These are phyloP conservation scores for Urtica urens DNA, from an alignment of 306 rosid species.

Conservation along the genomic window DNA sequence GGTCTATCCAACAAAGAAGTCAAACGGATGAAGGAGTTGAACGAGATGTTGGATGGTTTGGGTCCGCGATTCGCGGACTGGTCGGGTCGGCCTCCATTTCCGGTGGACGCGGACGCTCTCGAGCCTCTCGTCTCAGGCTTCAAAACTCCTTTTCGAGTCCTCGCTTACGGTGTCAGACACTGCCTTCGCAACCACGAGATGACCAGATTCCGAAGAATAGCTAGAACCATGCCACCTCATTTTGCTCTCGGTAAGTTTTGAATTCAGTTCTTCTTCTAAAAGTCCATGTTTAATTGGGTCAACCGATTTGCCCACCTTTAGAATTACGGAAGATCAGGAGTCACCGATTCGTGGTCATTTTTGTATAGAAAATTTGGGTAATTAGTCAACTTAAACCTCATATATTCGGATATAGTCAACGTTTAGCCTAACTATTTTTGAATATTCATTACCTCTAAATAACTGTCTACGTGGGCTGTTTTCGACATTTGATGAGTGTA, in stretches of 20 bases:
- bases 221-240: slow-evolving; percentile 81
- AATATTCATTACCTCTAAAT: no score
- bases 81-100: slow-evolving; percentile 84
- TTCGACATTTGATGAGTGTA: no score
- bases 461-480: no score
- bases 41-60: slow-evolving; percentile 63
- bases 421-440: no score
- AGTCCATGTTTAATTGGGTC: no score
- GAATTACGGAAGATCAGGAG: no score
- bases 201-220: slow-evolving; percentile 55
- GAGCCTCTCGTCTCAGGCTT: slow-evolving; percentile 55
- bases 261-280: no score
- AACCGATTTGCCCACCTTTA: no score
- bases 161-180: slow-evolving; percentile 54
- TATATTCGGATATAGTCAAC: no score
- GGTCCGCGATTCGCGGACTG: slow-evolving; percentile 85
- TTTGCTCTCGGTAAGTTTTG: slow-evolving; percentile 93
- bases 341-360: no score
- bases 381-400: no score
- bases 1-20: slow-evolving; percentile 44
- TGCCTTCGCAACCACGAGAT: slow-evolving; percentile 48
- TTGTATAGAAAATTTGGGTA: no score
- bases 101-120: slow-evolving; percentile 86
- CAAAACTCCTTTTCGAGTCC: slow-evolving; percentile 67
- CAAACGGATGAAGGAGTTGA: slow-evolving; percentile 47